These are phyloP conservation scores for Lactarius quietus DNA, from an alignment of 768 basidiomycete genomes.

Conservation along the genomic window DNA sequence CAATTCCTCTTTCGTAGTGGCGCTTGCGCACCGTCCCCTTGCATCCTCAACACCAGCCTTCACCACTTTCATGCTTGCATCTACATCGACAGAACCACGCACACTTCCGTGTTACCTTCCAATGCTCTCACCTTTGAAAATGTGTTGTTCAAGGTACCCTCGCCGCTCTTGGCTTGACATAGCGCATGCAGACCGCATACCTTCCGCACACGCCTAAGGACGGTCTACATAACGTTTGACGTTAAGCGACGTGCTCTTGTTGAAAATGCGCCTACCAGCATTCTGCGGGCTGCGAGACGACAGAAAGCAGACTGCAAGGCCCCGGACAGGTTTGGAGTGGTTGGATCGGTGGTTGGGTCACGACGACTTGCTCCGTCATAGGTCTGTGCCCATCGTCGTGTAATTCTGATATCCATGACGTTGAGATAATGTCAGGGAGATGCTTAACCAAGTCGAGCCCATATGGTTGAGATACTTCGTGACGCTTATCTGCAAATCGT, in stretches of 20 bases:
- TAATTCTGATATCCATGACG: neutral
- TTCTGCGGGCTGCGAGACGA: slow-evolving; percentile 64
- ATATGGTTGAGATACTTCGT: no score
- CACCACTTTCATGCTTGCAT: slow-evolving; percentile 4
- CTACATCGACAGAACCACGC: slow-evolving; percentile 8
- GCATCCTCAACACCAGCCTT: neutral
- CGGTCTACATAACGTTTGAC: slow-evolving; percentile 47
- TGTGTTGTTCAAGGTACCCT: no score
- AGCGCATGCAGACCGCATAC: no score
- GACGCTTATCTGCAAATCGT: no score
- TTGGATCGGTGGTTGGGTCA: slow-evolving; percentile 26
- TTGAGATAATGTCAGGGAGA: neutral
- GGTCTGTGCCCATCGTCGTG: neutral
- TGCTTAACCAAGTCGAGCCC: no score
- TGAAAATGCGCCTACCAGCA: slow-evolving; percentile 67
- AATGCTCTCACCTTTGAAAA: no score
- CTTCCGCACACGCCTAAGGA: no score
- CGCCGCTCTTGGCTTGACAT: no score
- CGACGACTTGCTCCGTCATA: neutral
- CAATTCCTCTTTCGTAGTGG: no score
- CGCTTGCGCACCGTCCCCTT: no score
- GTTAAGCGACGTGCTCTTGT: slow-evolving; percentile 91
- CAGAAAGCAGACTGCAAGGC: slow-evolving; percentile 72
- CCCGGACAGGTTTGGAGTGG: slow-evolving; percentile 61
- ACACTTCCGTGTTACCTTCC: no score